Conservation (phyloP, 768 basidiomycete genomes). For the Pseudohyphozyma bogoriensis region DNA sequence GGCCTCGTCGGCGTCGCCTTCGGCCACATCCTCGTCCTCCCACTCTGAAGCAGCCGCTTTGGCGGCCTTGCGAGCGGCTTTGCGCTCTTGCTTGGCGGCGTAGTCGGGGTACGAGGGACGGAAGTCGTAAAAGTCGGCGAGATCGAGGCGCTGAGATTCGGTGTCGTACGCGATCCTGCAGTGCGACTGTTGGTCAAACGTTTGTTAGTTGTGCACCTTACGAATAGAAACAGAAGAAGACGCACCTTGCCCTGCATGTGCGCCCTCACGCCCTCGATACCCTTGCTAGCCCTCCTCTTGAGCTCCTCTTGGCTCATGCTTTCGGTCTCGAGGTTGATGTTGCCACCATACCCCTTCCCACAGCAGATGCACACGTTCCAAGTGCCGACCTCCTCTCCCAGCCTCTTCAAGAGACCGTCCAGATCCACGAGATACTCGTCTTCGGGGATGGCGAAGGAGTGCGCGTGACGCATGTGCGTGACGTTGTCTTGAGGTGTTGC, state of each 20-base stretch:
- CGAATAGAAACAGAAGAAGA: not conserved
- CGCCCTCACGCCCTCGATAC: constrained; percentile 75
- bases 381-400: constrained; percentile 88
- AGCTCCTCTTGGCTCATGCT: constrained; percentile 68
- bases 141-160: constrained; percentile 66
- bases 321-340: constrained; percentile 66
- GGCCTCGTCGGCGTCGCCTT: constrained; percentile 35
- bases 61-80: constrained; percentile 32
- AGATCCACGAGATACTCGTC: constrained; percentile 79
- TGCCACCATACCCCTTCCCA: constrained; percentile 52
- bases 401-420: constrained; percentile 66
- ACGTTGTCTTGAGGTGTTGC: constrained; percentile 55
- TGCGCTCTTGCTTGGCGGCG: constrained; percentile 34
- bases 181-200: constrained; percentile 45
- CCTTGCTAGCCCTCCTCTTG: constrained; percentile 56
- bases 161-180: constrained; percentile 90
- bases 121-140: constrained; percentile 93
- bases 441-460: constrained; percentile 96
- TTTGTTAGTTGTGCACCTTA: not conserved
- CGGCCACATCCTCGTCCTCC: constrained; percentile 37
- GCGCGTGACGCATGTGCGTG: constrained; percentile 71
- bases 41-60: constrained; percentile 36
- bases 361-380: constrained; percentile 89
- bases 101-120: constrained; percentile 60
- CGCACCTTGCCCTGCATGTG: constrained; percentile 81